Evolutionary conservation across 1,139 yeast genomes (phyloP).

Genomic region (Candida labiduridarum): DNA sequence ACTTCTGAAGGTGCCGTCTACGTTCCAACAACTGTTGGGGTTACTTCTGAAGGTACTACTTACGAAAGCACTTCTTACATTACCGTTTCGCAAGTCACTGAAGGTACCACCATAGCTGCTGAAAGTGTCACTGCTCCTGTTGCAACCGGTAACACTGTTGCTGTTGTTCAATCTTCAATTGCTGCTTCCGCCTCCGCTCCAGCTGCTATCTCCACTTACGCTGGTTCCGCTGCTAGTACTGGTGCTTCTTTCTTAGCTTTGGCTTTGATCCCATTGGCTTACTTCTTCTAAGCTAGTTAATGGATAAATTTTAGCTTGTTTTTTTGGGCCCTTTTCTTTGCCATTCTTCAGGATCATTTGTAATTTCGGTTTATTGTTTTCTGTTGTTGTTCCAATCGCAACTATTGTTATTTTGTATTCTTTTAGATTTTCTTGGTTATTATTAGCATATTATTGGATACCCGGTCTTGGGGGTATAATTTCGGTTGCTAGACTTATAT

Average conservation of each 20-base stretch:
- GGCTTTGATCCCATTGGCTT: constrained; percentile 31
- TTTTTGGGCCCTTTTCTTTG: not conserved
- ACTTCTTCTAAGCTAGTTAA: constrained; percentile 19
- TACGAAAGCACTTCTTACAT: constrained; percentile 28
- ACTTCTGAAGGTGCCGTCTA: constrained; percentile 13
- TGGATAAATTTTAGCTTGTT: not conserved
- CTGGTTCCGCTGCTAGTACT: constrained; percentile 25
- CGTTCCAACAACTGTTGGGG: constrained; percentile 33
- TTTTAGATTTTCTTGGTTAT: not conserved
- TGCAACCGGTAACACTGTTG: constrained; percentile 12
- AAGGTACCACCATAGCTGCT: constrained; percentile 19
- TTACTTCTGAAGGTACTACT: constrained; percentile 48
- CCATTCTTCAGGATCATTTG: not conserved
- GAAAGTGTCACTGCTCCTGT: constrained; percentile 14
- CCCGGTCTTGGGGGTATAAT: not conserved
- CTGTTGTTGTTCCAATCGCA: not conserved
- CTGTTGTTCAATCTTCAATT: constrained; percentile 18
- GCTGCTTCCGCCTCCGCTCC: constrained; percentile 27
- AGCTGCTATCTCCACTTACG: constrained; percentile 29
- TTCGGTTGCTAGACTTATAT: not conserved
- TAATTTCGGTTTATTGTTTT: not conserved
- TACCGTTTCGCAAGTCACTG: constrained; percentile 30
- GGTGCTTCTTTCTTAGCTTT: constrained; percentile 29
- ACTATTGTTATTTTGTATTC: not conserved
- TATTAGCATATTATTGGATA: not conserved